Conservation (phyloP, 176 grass and related monocot species). For the Bolboschoenus planiculmis region DNA sequence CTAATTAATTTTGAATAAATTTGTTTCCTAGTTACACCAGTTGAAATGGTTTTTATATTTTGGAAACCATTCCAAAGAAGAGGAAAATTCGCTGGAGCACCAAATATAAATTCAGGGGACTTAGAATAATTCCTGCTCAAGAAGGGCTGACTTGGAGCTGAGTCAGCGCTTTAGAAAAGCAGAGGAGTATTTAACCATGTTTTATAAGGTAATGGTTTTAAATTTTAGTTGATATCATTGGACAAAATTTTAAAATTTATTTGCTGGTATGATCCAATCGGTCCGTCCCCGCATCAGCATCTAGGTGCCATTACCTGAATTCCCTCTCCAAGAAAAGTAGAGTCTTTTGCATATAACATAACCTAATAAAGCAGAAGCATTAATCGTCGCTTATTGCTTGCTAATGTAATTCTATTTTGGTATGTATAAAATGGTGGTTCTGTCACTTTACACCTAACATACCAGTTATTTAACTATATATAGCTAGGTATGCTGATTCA, state of each 20-base stretch:
- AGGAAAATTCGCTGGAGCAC: background rate
- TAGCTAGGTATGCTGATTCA: background rate
- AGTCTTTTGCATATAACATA: background rate
- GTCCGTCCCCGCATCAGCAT: background rate
- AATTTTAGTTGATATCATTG: background rate
- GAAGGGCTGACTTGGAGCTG: background rate
- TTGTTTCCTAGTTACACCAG: background rate
- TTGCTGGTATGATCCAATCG: background rate
- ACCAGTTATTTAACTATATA: background rate
- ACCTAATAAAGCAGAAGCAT: background rate
- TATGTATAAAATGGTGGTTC: background rate
- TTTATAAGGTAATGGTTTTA: background rate
- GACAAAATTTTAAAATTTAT: background rate
- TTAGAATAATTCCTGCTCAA: background rate
- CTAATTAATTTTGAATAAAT: background rate
- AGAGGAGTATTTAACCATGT: background rate
- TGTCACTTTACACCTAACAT: background rate
- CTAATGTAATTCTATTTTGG: background rate
- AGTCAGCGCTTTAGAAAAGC: background rate
- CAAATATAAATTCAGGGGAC: background rate
- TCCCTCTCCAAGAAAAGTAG: background rate
- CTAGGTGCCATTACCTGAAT: background rate
- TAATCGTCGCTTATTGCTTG: background rate
- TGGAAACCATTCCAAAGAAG: background rate
- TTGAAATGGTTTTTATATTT: conserved; percentile 2